Conservation (phyloP, 371 early-diverging fungal species). For the Entomophthora muscae region DNA sequence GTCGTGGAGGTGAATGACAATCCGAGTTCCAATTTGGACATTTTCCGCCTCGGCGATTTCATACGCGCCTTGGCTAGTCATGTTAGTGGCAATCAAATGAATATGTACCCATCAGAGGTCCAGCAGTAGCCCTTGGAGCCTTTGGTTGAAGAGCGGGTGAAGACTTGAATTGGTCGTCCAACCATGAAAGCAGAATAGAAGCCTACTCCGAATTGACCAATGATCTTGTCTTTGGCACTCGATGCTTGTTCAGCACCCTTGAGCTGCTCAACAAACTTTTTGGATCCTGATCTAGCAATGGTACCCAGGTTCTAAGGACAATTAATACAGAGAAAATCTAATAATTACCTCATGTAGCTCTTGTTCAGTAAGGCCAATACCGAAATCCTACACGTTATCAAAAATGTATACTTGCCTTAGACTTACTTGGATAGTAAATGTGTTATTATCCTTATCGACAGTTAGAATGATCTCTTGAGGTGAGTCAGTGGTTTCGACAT, state of each 20-base stretch:
- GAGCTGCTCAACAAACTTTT: constrained; percentile 71
- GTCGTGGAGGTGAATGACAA: constrained; percentile 80
- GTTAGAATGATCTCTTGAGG: constrained; percentile 67
- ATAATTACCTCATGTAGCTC: constrained; percentile 35
- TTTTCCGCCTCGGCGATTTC: constrained; percentile 56
- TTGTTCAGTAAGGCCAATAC: constrained; percentile 95
- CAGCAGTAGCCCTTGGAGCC: constrained; percentile 66
- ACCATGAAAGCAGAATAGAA: constrained; percentile 84
- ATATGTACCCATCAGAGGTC: constrained; percentile 63
- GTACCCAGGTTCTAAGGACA: constrained; percentile 83
- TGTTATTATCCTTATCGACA: constrained; percentile 49
- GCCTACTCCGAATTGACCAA: constrained; percentile 98
- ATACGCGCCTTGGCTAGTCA: constrained; percentile 35
- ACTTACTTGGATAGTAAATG: constrained; percentile 52
- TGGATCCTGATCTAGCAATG: constrained; percentile 87
- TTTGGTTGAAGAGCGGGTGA: constrained; percentile 47
- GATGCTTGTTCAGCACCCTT: constrained; percentile 28
- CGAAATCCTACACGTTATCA: constrained; percentile 77
- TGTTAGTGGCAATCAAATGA: neutral
- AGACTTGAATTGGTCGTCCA: constrained; percentile 63
- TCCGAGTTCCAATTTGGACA: constrained; percentile 77
- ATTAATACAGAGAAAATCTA: constrained; percentile 4
- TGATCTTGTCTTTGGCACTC: constrained; percentile 51
- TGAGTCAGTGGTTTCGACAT: constrained; percentile 22
- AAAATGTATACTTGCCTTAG: too few species aligned